Evolutionary conservation across 2,329 filamentous ascomycete genomes (phyloP), one percentile per base, ranked within the genome.

Genomic region (Monosporascus sp.): DNA sequence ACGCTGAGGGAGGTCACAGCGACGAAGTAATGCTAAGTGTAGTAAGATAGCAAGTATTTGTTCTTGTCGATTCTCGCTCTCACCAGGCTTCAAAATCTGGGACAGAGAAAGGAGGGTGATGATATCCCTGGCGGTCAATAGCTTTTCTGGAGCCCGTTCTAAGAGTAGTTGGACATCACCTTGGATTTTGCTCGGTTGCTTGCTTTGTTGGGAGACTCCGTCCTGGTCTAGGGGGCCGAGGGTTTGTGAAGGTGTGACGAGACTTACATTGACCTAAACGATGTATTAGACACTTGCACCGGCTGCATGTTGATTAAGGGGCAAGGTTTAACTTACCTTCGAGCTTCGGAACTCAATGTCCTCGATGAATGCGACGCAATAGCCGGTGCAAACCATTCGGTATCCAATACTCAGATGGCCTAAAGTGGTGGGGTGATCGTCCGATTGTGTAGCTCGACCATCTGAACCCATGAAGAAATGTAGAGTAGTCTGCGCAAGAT

Each of bases 401-500:
- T 78, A 74, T 40, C 87, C 82, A 62, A 84, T 73, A 5, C 68
- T 64, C 36, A 80, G 72, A 24, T 66, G 63, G 9, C 31, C 53
- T 31, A 41, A 48, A 48, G n/a, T 56, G 14, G 16, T 4, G 45
- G 47, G 36, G 46, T 54, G 43, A 7, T 26, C 41, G 26, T 27
- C 48, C 34, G 56, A 48, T 37, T 54, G 19, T 24, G 37, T 45
- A 38, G 50, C 49, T 50, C 53, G 51, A n/a, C 85, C 86, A 64
- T 90, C 84, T 59, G 88, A 85, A 50, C 80, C 82, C 73, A 91
- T 80, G 50, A 90, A 70, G 59, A 91, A 89, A 63, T 88, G 85
- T 3, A 84, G 72, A 0, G 82, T 78, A 24, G 78, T 76, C 1
- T 66, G 63, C 2, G 71, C 58, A 2, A 88, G 70, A 61, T 89